A percentile compares a stretch with the other conserved stretches of the same genome.
phyloP scores from a whole-genome alignment of 2,329 filamentous ascomycete species.

The Penicillium expansum region DNA sequence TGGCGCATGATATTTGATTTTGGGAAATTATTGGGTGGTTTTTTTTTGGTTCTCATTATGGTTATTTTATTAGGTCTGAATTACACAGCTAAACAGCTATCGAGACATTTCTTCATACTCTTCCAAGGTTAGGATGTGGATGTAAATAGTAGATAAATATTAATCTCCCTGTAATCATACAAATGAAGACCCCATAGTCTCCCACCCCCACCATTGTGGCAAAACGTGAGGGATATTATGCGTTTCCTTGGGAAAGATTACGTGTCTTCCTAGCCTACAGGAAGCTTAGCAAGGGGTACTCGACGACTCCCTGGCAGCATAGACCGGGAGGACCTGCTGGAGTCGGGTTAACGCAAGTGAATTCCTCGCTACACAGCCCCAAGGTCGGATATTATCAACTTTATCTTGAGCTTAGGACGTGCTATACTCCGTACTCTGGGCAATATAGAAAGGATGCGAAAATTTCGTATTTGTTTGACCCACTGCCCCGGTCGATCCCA shows the following conservation, averaged over 20 bases:
- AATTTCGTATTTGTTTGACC: background rate
- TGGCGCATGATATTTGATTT: background rate
- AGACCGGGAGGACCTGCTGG: slow-evolving; percentile 6
- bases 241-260: background rate
- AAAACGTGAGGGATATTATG: background rate
- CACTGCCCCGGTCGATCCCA: background rate
- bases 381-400: background rate
- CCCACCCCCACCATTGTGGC: background rate
- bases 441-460: background rate
- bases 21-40: background rate
- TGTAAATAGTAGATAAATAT: background rate
- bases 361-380: background rate
- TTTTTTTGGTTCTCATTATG: background rate
- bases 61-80: background rate
- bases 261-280: slow-evolving; percentile 7
- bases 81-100: background rate
- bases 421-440: too few relatives aligned
- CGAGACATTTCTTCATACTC: background rate
- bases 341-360: slow-evolving; percentile 10
- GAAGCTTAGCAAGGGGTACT: slow-evolving; percentile 5
- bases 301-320: slow-evolving; percentile 6
- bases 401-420: background rate
- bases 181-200: too few relatives aligned
- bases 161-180: background rate
- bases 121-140: too few relatives aligned